Percentiles rank a stretch among this genome's conserved stretches.
Evolutionary conservation across 2,329 filamentous ascomycete species (phyloP).

Genomic region (Colletotrichum gloeosporioides): DNA sequence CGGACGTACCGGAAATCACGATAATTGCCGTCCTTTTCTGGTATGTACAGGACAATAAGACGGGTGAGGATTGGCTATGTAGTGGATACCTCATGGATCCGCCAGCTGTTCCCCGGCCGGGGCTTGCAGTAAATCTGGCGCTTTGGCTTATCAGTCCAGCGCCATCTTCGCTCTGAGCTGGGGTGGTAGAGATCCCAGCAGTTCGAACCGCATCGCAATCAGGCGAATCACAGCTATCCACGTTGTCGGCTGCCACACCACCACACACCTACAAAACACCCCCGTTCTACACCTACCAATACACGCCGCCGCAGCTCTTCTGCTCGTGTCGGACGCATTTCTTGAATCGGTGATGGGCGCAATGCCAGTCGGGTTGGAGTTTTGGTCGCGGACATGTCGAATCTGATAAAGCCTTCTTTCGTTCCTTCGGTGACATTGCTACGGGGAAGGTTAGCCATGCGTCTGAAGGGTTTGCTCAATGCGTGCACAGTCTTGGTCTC

Average conservation of each 20-base stretch:
- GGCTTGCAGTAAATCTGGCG: conserved; percentile 15
- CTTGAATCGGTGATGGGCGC: not conserved
- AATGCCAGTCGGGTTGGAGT: not conserved
- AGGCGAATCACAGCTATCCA: conserved; percentile 25
- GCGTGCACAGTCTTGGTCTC: not conserved
- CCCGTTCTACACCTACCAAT: not conserved
- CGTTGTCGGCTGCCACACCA: conserved; percentile 23
- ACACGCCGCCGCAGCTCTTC: not conserved
- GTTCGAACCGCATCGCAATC: conserved; percentile 2
- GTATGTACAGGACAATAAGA: not conserved
- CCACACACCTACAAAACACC: not conserved
- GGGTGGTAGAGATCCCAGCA: conserved; percentile 9
- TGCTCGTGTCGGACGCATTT: not conserved
- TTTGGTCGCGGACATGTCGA: not conserved
- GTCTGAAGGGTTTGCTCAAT: not conserved
- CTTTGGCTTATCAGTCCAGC: conserved; percentile 22
- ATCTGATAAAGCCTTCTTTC: not conserved
- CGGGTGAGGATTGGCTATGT: not conserved
- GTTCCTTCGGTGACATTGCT: not conserved
- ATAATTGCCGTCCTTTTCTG: not conserved
- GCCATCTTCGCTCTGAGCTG: conserved; percentile 10
- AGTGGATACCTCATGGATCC: not conserved
- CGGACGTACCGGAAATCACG: not conserved
- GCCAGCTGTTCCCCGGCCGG: conserved; percentile 4
- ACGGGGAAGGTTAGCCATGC: not conserved